Evolutionary conservation across 768 basidiomycete genomes (phyloP).

Genomic region (Mycena venus): DNA sequence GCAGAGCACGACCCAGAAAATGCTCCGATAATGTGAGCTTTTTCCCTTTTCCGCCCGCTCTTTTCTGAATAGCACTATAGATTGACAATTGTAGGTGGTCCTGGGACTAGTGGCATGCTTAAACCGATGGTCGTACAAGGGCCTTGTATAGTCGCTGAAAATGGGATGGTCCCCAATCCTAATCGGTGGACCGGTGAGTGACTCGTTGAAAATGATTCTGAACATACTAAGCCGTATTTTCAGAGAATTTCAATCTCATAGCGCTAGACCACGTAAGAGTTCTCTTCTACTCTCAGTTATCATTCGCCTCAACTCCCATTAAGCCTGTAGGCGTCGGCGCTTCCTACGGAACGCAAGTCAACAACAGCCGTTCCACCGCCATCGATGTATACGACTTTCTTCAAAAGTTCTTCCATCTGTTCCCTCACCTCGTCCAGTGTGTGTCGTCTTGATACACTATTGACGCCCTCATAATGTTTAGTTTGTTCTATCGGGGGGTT

Average conservation of each 20-base stretch:
- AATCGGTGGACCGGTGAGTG: constrained; percentile 38
- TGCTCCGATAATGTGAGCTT: constrained; percentile 47
- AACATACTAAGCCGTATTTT: neutral
- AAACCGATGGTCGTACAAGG: constrained; percentile 44
- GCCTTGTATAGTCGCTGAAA: constrained; percentile 39
- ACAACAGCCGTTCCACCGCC: constrained; percentile 46
- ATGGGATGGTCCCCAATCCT: constrained; percentile 40
- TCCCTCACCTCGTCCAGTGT: constrained; percentile 1
- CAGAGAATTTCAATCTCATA: constrained; percentile 40
- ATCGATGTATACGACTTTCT: constrained; percentile 51
- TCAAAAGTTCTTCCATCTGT: constrained; percentile 37
- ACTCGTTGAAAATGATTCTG: neutral
- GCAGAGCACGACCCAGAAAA: constrained; percentile 42
- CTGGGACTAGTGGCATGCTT: constrained; percentile 46
- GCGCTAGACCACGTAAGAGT: constrained; percentile 40
- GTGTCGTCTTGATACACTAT: neutral
- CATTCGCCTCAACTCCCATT: neutral
- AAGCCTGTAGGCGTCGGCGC: neutral
- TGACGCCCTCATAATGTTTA: neutral
- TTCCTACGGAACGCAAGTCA: constrained; percentile 41
- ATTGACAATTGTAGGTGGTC: constrained; percentile 51
- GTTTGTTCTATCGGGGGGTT: constrained; percentile 46
- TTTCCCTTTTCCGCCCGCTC: neutral
- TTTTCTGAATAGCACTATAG: constrained; percentile 23
- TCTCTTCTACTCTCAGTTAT: neutral